Evolutionary conservation across 129 eudicot species (phyloP).

Genomic region (Chrysanthemum makinoi): DNA sequence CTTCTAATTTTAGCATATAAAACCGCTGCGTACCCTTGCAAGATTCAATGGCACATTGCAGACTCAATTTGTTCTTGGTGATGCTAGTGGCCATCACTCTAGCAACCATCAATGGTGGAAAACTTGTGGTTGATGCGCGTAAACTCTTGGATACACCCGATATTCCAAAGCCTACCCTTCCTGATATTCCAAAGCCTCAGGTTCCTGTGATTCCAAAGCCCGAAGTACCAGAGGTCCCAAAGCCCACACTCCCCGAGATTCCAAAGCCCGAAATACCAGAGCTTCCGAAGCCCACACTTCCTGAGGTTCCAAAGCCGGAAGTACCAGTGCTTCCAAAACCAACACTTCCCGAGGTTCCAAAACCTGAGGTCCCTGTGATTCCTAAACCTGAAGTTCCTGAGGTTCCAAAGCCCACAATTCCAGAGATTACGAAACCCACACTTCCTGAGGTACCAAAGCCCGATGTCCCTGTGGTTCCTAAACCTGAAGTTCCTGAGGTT

Average conservation of each 20-base stretch:
- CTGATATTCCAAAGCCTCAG: slow-evolving; percentile 7
- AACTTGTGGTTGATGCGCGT: slow-evolving; percentile 11
- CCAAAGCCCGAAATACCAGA: slow-evolving; percentile 7
- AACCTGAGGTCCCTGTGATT: slow-evolving; percentile 9
- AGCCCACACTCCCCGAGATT: neutral
- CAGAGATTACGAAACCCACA: slow-evolving; percentile 24
- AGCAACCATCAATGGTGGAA: slow-evolving; percentile 15
- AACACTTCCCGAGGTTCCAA: slow-evolving; percentile 6
- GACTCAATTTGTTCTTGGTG: slow-evolving; percentile 10
- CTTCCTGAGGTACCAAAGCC: slow-evolving; percentile 19
- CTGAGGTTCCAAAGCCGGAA: slow-evolving; percentile 13
- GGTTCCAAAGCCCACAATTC: slow-evolving; percentile 7
- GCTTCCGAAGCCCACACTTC: slow-evolving; percentile 7
- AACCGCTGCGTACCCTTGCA: neutral
- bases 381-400: neutral
- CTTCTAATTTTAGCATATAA: neutral
- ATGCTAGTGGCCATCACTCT: slow-evolving; percentile 18
- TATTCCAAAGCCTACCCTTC: slow-evolving; percentile 11
- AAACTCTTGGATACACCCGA: slow-evolving; percentile 20
- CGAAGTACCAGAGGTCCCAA: slow-evolving; percentile 14
- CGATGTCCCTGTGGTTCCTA: neutral
- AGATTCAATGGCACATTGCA: slow-evolving; percentile 17
- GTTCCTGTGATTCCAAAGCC: slow-evolving; percentile 19
- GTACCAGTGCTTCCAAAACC: slow-evolving; percentile 2
- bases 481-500: too few relatives aligned